Percentiles rank a stretch among this genome's conserved stretches.
phyloP scores from a whole-genome alignment of 768 basidiomycete species.

The Pleurotus tuoliensis region DNA sequence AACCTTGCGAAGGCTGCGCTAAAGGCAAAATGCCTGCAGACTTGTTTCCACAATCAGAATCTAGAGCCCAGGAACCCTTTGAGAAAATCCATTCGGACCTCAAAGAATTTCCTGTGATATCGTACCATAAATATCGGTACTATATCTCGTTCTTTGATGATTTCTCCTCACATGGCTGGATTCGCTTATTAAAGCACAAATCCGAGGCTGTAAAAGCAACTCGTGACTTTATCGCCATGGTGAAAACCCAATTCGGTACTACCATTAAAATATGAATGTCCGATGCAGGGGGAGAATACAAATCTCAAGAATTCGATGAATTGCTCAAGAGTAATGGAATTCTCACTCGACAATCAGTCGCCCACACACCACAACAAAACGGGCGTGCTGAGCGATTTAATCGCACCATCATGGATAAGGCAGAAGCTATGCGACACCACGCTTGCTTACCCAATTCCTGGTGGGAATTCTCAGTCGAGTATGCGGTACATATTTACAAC shows the following conservation, averaged over 20 bases:
- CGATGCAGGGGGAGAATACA: slow-evolving; percentile 15
- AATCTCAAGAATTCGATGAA: slow-evolving; percentile 9
- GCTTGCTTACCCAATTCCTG: too few relatives aligned
- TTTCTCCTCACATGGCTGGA: neutral
- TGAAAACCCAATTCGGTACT: slow-evolving; percentile 9
- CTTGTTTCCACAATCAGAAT: neutral
- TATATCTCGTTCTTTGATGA: slow-evolving; percentile 1
- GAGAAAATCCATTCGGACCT: slow-evolving; percentile 7
- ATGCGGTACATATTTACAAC: too few relatives aligned
- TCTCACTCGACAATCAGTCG: slow-evolving; percentile 14
- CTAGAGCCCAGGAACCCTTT: neutral
- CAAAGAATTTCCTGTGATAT: slow-evolving; percentile 1
- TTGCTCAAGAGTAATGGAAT: slow-evolving; percentile 14
- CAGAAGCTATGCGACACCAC: slow-evolving; percentile 16
- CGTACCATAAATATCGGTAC: neutral
- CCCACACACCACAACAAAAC: slow-evolving; percentile 22
- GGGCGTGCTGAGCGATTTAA: slow-evolving; percentile 27
- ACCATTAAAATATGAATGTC: slow-evolving; percentile 6
- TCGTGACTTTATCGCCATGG: slow-evolving; percentile 1
- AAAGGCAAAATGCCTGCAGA: slow-evolving; percentile 6
- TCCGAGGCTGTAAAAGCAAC: slow-evolving; percentile 9
- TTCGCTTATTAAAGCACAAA: slow-evolving; percentile 7
- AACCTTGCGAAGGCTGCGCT: slow-evolving; percentile 6
- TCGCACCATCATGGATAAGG: slow-evolving; percentile 17
- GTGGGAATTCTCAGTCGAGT: too few relatives aligned